These are phyloP conservation scores for Ostreobium quekettii DNA, from an alignment of 139 green algal species.

Conservation along the genomic window DNA sequence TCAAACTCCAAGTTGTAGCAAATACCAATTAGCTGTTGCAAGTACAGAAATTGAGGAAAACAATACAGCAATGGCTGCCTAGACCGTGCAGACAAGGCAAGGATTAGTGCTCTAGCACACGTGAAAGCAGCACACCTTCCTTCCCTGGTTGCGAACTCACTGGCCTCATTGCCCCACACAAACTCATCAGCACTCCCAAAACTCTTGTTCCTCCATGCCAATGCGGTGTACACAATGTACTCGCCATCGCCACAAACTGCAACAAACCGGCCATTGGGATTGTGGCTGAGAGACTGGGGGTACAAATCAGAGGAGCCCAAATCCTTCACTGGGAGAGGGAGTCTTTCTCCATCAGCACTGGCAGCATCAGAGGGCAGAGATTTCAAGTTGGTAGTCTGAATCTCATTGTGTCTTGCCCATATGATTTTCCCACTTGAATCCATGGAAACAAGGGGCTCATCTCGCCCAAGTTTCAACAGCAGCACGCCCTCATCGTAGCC, in stretches of 20 bases:
- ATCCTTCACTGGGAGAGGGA: slow-evolving; percentile 94
- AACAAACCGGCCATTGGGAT: slow-evolving; percentile 95
- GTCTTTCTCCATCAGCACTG: slow-evolving; percentile 84
- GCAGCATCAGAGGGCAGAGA: slow-evolving; percentile 59
- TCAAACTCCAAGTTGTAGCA: too few relatives aligned
- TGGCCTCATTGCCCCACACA: slow-evolving; percentile 83
- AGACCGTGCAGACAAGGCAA: too few relatives aligned
- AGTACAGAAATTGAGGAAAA: too few relatives aligned
- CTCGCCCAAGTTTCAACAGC: slow-evolving; percentile 86
- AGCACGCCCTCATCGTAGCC: slow-evolving; percentile 93
- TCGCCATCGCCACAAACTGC: slow-evolving; percentile 93
- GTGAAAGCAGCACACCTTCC: background rate
- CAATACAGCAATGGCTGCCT: too few relatives aligned
- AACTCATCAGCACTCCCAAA: slow-evolving; percentile 89
- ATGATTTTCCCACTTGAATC: slow-evolving; percentile 93
- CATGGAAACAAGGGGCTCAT: slow-evolving; percentile 98
- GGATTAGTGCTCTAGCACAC: too few relatives aligned
- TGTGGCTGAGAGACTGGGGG: slow-evolving; percentile 78
- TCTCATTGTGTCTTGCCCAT: slow-evolving; percentile 84
- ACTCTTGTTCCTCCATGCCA: slow-evolving; percentile 97
- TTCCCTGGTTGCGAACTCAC: slow-evolving; percentile 80
- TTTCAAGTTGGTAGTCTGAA: slow-evolving; percentile 61
- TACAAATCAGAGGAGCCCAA: slow-evolving; percentile 91
- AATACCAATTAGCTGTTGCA: too few relatives aligned
- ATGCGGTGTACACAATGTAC: slow-evolving; percentile 98